phyloP scores from a whole-genome alignment of 164 flowering plant genomes.

The Stephania yunnanensis region DNA sequence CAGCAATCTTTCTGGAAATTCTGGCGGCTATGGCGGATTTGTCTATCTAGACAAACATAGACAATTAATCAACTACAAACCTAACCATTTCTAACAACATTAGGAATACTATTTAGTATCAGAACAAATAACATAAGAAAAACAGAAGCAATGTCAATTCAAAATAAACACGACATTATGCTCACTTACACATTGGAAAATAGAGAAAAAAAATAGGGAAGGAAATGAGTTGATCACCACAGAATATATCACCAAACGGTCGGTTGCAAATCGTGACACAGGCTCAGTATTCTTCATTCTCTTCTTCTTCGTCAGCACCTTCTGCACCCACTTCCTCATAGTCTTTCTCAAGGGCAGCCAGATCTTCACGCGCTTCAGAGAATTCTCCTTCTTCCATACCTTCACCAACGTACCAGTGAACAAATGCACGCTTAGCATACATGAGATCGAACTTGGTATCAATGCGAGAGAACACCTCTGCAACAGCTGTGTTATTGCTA shows the following conservation, averaged over 20 bases:
- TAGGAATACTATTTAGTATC: neutral
- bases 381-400: slow-evolving; percentile 93
- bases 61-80: neutral
- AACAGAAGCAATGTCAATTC: neutral
- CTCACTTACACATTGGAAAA: neutral
- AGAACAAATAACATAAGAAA: neutral
- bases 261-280: neutral
- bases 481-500: slow-evolving; percentile 83
- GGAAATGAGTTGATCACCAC: neutral
- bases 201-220: neutral
- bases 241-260: neutral
- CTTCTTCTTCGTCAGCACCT: slow-evolving; percentile 58
- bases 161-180: neutral
- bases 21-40: no score
- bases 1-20: no score
- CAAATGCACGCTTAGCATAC: slow-evolving; percentile 74
- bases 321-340: slow-evolving; percentile 79
- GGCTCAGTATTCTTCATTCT: slow-evolving; percentile 44
- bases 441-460: slow-evolving; percentile 77
- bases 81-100: neutral
- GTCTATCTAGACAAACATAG: neutral
- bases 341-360: slow-evolving; percentile 81
- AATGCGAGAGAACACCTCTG: slow-evolving; percentile 65
- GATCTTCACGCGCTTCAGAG: slow-evolving; percentile 79
- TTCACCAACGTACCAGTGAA: slow-evolving; percentile 86